These are phyloP conservation scores for Epichloe coenophiala DNA, from an alignment of 2,329 filamentous ascomycete genomes.

Conservation along the genomic window DNA sequence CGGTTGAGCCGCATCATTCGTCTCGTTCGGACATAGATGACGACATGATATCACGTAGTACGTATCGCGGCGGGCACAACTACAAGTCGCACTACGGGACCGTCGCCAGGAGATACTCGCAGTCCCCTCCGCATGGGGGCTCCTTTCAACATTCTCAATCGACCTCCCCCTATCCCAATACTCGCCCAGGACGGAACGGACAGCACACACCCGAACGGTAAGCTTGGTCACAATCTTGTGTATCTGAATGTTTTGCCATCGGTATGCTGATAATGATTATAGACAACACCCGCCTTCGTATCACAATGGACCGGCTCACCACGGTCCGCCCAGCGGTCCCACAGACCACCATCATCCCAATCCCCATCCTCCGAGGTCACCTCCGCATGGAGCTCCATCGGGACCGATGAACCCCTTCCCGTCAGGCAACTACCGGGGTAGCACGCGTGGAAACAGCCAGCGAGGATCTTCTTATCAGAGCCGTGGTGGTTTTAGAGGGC, in stretches of 20 bases:
- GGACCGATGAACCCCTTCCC: constrained; percentile 43
- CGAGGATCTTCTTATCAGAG: constrained; percentile 45
- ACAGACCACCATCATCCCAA: constrained; percentile 42
- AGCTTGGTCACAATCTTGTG: constrained; percentile 9
- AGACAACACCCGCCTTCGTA: constrained; percentile 42
- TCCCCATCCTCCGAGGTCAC: constrained; percentile 30
- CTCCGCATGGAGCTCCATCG: constrained; percentile 42
- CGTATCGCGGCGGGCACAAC: constrained; percentile 28
- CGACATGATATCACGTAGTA: constrained; percentile 32
- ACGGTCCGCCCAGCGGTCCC: constrained; percentile 37
- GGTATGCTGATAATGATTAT: constrained; percentile 20
- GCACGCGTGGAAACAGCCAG: constrained; percentile 19
- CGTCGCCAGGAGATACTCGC: constrained; percentile 24
- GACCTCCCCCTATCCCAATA: constrained; percentile 29
- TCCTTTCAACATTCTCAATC: constrained; percentile 33
- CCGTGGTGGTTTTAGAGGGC: constrained; percentile 41
- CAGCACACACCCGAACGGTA: constrained; percentile 29
- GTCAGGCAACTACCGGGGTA: constrained; percentile 27
- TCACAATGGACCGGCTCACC: constrained; percentile 33
- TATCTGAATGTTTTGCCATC: background rate
- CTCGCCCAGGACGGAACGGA: constrained; percentile 25
- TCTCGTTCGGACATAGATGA: constrained; percentile 38
- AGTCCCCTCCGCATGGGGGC: constrained; percentile 28
- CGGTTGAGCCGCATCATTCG: constrained; percentile 22
- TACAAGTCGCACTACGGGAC: constrained; percentile 23